Evolutionary conservation across 192 early-diverging fungal species (phyloP), one percentile per base, ranked within the genome.

Genomic region (Chytriomyces confervae): DNA sequence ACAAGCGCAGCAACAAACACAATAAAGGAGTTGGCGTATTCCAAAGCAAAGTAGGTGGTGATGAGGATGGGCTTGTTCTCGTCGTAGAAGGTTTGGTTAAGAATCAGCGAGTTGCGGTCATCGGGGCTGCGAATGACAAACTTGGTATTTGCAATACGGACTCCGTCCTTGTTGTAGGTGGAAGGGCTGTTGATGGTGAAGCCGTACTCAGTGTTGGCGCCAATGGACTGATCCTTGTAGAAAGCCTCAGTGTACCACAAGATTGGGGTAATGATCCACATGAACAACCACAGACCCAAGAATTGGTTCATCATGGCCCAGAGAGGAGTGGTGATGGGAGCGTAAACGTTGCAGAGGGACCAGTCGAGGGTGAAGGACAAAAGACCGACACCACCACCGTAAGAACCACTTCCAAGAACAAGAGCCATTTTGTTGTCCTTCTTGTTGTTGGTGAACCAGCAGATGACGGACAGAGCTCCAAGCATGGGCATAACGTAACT

Each of bases 401-500:
- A 36, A 1, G 36, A 36, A 36, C 36, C 36, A 36, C 36, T 36
- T 36, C 36, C 36, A 36, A 36, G 36, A 4, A 36, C 36, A 36
- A 36, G 36, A 36, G 36, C 36, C 36, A 36, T 36, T 36, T 36
- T 36, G 36, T 36, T 36, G 36, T 36, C 36, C 36, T 2, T 36
- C 36, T 36, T 36, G 4, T 36, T 36, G 36, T 36, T 36, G 64
- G 20, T 66, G 64, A 36, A 66, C 64, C 16, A 66, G 64, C 64
- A 66, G 3, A 66, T n/a, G 20, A 29, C n/a, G n/a, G 64, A 66
- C 16, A 95, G 83, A 16, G 86, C 87, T 1, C 88, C 84, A 13
- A 95, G 81, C 1, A 89, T 75, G 7, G 92, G 92, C 77, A 92
- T 88, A 50, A 94, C 86, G 50, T 89, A 87, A 23, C 86, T 87